These are phyloP conservation scores for Boeremia lycopersici DNA, from an alignment of 2,329 filamentous ascomycete species.

Conservation along the genomic window DNA sequence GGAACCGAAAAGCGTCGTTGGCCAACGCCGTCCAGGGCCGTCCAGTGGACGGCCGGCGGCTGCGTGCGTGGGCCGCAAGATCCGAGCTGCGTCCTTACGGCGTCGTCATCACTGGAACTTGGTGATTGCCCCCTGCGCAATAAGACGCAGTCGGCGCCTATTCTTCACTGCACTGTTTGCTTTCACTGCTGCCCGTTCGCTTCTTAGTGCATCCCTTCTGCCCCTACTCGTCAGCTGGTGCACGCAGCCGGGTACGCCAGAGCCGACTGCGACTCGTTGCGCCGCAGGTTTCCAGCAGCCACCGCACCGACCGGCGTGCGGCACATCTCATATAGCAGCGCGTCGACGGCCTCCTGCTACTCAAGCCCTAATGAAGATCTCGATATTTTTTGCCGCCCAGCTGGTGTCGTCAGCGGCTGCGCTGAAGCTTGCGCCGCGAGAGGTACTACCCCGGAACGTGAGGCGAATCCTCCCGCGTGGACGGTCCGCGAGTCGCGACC, in stretches of 20 bases:
- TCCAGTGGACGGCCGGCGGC: conserved; percentile 3
- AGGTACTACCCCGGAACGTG: conserved; percentile 34
- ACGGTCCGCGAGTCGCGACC: background rate
- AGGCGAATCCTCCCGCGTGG: conserved; percentile 24
- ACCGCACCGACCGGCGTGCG: background rate
- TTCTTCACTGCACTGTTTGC: conserved; percentile 1
- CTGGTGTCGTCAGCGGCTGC: conserved; percentile 38
- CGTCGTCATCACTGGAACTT: conserved; percentile 17
- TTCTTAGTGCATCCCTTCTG: background rate
- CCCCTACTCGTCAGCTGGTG: background rate
- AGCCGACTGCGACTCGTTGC: conserved; percentile 13
- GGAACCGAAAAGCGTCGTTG: background rate
- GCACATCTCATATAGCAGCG: conserved; percentile 15
- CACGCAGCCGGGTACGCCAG: conserved; percentile 4
- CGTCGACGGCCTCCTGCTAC: background rate
- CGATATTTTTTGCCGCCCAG: conserved; percentile 35
- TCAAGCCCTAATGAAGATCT: conserved; percentile 38
- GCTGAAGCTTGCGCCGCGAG: conserved; percentile 38
- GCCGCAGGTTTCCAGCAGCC: conserved; percentile 9
- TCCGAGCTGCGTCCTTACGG: conserved; percentile 7
- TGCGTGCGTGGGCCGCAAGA: conserved; percentile 12
- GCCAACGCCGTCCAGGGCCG: background rate
- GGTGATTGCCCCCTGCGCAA: conserved; percentile 5
- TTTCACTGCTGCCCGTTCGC: background rate
- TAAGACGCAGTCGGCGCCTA: conserved; percentile 12